phyloP scores from a whole-genome alignment of 805 yeast genomes.

The Ogataea polymorpha region DNA sequence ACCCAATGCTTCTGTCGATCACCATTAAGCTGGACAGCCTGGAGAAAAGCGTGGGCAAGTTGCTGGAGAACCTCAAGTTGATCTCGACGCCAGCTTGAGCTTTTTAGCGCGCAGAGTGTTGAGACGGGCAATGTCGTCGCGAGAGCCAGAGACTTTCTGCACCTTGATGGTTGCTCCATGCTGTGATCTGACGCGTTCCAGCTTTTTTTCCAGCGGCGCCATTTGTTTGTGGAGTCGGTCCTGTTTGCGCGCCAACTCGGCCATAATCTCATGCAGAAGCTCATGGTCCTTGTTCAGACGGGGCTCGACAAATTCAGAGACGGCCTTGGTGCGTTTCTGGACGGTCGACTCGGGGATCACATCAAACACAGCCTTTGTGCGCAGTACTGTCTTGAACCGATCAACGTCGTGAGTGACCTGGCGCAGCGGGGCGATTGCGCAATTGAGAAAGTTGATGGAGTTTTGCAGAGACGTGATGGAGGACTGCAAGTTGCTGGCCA shows the following conservation, averaged over 20 bases:
- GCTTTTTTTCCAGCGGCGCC: constrained; percentile 14
- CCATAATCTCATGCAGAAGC: constrained; percentile 28
- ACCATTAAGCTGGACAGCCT: constrained; percentile 61
- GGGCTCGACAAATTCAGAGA: constrained; percentile 41
- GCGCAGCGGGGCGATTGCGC: constrained; percentile 16
- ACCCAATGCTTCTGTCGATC: constrained; percentile 61
- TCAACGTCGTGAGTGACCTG: constrained; percentile 37
- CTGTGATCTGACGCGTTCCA: constrained; percentile 41
- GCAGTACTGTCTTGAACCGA: constrained; percentile 38
- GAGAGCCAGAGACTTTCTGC: constrained; percentile 25
- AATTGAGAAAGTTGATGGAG: constrained; percentile 17
- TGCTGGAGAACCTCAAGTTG: constrained; percentile 22
- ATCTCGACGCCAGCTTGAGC: constrained; percentile 11
- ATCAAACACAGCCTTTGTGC: constrained; percentile 46
- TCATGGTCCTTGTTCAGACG: constrained; percentile 35
- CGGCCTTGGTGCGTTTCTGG: constrained; percentile 36
- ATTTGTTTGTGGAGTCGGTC: constrained; percentile 32
- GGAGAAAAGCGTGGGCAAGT: constrained; percentile 45
- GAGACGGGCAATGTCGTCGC: constrained; percentile 24
- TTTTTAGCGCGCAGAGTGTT: constrained; percentile 17
- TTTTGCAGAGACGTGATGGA: constrained; percentile 18
- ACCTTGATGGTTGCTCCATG: constrained; percentile 38
- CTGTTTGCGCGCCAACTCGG: constrained; percentile 36
- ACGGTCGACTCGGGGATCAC: constrained; percentile 49
- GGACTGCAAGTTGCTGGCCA: constrained; percentile 15